Evolutionary conservation across 139 green algal genomes (phyloP).

Genomic region (Coccomyxa sp.): DNA sequence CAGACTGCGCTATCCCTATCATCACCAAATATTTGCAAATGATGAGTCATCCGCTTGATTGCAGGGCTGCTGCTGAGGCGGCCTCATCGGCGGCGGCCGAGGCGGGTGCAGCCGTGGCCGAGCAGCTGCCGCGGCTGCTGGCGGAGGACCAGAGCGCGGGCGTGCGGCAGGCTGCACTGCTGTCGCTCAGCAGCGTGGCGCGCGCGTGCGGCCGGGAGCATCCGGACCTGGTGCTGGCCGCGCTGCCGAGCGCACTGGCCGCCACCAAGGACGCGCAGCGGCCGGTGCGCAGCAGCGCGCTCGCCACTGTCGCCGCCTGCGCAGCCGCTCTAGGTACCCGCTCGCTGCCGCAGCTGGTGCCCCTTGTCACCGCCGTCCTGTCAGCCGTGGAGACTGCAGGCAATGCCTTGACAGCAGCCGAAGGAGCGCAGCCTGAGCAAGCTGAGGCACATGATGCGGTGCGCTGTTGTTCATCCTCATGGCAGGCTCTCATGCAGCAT

Average conservation of each 20-base stretch:
- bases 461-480: too few species aligned
- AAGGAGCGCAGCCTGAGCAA: too few species aligned
- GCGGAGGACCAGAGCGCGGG: neutral
- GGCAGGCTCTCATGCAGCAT: too few species aligned
- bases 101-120: conserved; percentile 14
- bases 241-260: conserved; percentile 5
- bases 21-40: too few species aligned
- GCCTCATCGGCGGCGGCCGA: conserved; percentile 13
- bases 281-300: conserved; percentile 40
- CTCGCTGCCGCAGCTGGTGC: neutral
- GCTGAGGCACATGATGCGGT: too few species aligned
- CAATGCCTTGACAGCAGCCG: conserved; percentile 10
- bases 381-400: conserved; percentile 27
- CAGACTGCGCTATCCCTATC: too few species aligned
- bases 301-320: conserved; percentile 29
- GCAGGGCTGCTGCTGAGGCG: too few species aligned
- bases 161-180: neutral
- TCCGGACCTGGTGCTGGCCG: neutral
- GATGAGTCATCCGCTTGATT: too few species aligned
- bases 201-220: conserved; percentile 28
- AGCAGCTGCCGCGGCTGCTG: conserved; percentile 17
- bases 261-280: conserved; percentile 22
- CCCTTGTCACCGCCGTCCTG: conserved; percentile 34
- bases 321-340: conserved; percentile 27
- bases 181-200: conserved; percentile 14